Evolutionary conservation across 345 rosid genomes (phyloP).

Genomic region (Cochlearia excelsa): DNA sequence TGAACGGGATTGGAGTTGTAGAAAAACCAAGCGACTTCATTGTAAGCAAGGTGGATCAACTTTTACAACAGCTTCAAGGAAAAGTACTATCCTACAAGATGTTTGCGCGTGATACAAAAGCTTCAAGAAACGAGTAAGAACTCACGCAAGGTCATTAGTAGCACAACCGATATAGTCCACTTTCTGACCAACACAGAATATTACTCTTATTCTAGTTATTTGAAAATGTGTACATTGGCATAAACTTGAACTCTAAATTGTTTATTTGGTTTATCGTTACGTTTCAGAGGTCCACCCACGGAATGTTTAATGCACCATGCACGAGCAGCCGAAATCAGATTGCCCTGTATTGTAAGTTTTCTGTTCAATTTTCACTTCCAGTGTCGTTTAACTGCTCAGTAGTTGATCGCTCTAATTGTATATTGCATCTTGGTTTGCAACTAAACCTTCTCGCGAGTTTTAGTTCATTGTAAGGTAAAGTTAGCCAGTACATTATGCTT

Average conservation of each 20-base stretch:
- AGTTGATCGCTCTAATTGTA: conserved; percentile 2
- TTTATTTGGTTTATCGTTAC: conserved; percentile 24
- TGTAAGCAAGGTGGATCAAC: conserved; percentile 64
- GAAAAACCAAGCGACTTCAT: conserved; percentile 55
- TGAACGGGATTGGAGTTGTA: conserved; percentile 40
- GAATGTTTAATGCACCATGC: conserved; percentile 88
- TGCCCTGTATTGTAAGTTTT: conserved; percentile 53
- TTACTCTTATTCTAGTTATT: not conserved
- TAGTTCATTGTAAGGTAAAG: conserved; percentile 2
- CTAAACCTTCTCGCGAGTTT: not conserved
- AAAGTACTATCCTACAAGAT: conserved; percentile 72
- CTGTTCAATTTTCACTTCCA: not conserved
- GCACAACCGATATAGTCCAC: not conserved
- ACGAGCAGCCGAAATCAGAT: conserved; percentile 65
- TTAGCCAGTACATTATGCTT: conserved; percentile 1
- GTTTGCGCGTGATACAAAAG: conserved; percentile 95
- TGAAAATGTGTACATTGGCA: conserved; percentile 2
- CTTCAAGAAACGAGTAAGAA: conserved; percentile 86
- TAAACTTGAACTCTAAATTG: conserved; percentile 6
- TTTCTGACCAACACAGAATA: not conserved
- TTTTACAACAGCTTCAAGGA: conserved; percentile 77
- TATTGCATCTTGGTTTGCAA: conserved; percentile 11
- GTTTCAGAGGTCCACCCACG: conserved; percentile 91
- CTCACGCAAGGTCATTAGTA: conserved; percentile 13
- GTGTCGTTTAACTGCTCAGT: not conserved